A percentile compares a stretch with the other conserved stretches of the same genome.
Evolutionary conservation across 1,139 yeast species (phyloP).

Genomic region (Pichia sp.): DNA sequence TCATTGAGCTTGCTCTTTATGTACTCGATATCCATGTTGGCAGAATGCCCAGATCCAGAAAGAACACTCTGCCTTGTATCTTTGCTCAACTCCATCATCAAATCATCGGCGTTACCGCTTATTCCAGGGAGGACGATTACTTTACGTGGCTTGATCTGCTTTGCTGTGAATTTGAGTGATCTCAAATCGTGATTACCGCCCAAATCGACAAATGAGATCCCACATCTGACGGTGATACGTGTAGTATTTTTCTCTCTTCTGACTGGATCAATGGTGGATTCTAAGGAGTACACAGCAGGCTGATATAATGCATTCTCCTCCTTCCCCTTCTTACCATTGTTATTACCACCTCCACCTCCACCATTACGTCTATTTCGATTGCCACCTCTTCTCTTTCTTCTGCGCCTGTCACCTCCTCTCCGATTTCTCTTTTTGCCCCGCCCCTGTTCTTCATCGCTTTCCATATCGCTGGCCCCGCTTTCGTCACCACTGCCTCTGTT

Average conservation of each 20-base stretch:
- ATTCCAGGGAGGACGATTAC: slow-evolving; percentile 48
- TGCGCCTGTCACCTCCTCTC: not conserved
- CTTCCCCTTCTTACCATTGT: slow-evolving; percentile 35
- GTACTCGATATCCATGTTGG: slow-evolving; percentile 25
- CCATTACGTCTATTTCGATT: slow-evolving; percentile 17
- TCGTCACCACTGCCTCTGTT: slow-evolving; percentile 16
- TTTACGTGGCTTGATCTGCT: slow-evolving; percentile 75
- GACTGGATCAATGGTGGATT: slow-evolving; percentile 55
- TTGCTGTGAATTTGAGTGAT: slow-evolving; percentile 74
- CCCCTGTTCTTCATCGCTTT: slow-evolving; percentile 28
- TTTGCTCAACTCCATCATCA: slow-evolving; percentile 22
- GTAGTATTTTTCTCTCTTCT: slow-evolving; percentile 39
- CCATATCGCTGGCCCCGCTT: slow-evolving; percentile 14
- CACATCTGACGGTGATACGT: slow-evolving; percentile 58
- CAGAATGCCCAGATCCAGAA: slow-evolving; percentile 8
- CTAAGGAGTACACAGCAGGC: slow-evolving; percentile 42
- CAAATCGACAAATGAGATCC: slow-evolving; percentile 72
- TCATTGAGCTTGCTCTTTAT: slow-evolving; percentile 38
- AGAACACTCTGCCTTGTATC: slow-evolving; percentile 16
- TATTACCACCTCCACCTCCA: slow-evolving; percentile 8
- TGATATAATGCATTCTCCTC: slow-evolving; percentile 3
- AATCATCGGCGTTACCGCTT: slow-evolving; percentile 20
- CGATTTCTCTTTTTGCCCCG: slow-evolving; percentile 12
- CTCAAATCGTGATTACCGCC: slow-evolving; percentile 83
- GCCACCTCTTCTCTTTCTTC: slow-evolving; percentile 26